A percentile compares a stretch with the other conserved stretches of the same genome.
These are phyloP conservation scores for Picocystis sp. DNA, from an alignment of 163 green algal genomes.

Conservation along the genomic window DNA sequence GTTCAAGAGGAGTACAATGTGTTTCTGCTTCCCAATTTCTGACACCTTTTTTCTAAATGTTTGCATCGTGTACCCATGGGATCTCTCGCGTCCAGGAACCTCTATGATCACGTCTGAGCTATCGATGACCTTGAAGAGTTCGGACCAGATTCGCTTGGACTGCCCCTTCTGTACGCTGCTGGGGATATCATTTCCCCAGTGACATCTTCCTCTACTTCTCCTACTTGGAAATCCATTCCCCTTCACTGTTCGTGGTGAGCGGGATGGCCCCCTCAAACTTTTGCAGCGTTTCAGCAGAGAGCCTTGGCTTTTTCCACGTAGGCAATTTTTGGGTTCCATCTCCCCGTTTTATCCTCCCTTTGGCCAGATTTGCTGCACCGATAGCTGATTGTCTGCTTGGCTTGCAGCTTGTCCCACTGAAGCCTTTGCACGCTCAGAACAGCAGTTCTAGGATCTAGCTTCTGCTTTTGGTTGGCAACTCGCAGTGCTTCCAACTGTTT, in stretches of 20 bases:
- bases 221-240: constrained; percentile 5
- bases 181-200: constrained; percentile 11
- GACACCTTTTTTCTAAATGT: constrained; percentile 78
- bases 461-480: neutral
- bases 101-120: constrained; percentile 87
- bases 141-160: constrained; percentile 91
- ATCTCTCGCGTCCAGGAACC: constrained; percentile 91
- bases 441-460: no score
- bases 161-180: constrained; percentile 89
- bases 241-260: neutral
- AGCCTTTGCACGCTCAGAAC: no score
- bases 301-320: no score
- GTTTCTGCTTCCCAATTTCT: constrained; percentile 73
- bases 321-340: no score
- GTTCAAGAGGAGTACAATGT: constrained; percentile 91
- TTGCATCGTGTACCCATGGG: constrained; percentile 81
- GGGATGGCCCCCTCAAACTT: no score
- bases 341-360: no score
- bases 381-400: no score
- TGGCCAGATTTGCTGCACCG: no score
- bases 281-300: no score
- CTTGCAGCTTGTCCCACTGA: no score
- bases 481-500: constrained; percentile 87
- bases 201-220: constrained; percentile 26
- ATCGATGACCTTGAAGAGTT: constrained; percentile 98